phyloP scores from a whole-genome alignment of 2,329 filamentous ascomycete species.

The Dactylella cylindrospora region DNA sequence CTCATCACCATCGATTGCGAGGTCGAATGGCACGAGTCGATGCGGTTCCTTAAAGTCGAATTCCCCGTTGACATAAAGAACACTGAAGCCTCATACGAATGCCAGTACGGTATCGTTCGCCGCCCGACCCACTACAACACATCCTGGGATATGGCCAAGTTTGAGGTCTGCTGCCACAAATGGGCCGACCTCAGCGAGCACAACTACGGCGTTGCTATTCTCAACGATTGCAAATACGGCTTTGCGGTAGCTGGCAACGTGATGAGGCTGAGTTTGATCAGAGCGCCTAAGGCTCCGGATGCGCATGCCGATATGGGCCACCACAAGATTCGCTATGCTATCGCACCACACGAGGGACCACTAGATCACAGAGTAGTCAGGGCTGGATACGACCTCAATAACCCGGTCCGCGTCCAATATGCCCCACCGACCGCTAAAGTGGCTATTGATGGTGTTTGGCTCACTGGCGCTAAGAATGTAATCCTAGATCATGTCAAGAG shows the following conservation, averaged over 20 bases:
- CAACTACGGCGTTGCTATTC: constrained; percentile 84
- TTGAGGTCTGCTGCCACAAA: constrained; percentile 94
- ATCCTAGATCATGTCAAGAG: constrained; percentile 89
- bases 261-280: constrained; percentile 84
- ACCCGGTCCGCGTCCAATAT: constrained; percentile 65
- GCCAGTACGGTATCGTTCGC: constrained; percentile 83
- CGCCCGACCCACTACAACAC: constrained; percentile 98
- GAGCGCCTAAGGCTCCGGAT: constrained; percentile 88
- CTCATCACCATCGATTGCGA: constrained; percentile 78
- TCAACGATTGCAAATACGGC: constrained; percentile 95
- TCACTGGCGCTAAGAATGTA: constrained; percentile 53
- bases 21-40: constrained; percentile 95
- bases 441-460: constrained; percentile 25
- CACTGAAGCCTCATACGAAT: constrained; percentile 79
- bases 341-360: constrained; percentile 76
- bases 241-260: constrained; percentile 86
- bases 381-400: constrained; percentile 88
- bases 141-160: constrained; percentile 95
- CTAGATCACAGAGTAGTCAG: constrained; percentile 74
- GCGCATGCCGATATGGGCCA: constrained; percentile 90
- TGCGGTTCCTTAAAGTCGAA: constrained; percentile 98
- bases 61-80: constrained; percentile 91
- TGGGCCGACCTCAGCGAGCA: constrained; percentile 88
- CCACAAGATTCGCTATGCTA: constrained; percentile 85
- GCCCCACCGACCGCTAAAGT: neutral